Conservation (phyloP, 176 grass and related monocot genomes). For the Avena sativa region DNA sequence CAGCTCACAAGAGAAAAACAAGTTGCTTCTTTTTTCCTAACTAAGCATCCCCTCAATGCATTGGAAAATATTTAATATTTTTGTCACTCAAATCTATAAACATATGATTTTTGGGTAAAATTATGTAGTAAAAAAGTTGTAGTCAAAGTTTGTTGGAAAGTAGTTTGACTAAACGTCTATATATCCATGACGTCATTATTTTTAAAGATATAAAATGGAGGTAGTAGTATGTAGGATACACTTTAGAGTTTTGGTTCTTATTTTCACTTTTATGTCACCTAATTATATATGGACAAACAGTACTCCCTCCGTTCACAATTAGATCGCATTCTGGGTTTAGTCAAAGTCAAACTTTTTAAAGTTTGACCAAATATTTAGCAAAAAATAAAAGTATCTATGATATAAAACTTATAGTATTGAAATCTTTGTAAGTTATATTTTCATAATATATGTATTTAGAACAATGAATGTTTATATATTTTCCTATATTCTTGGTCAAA, state of each 20-base stretch:
- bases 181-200: not conserved
- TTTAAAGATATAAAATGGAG: not conserved
- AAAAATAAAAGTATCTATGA: too few species aligned
- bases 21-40: not conserved
- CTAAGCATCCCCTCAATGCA: not conserved
- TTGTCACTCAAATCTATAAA: not conserved
- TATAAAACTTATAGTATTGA: too few species aligned
- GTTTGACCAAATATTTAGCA: too few species aligned
- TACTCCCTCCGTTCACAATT: too few species aligned
- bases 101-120: not conserved
- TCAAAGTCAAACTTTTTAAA: too few species aligned
- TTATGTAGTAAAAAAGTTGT: too few species aligned
- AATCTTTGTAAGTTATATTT: too few species aligned
- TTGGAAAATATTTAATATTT: not conserved
- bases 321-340: too few species aligned
- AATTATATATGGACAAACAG: too few species aligned
- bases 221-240: not conserved
- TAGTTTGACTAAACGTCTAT: not conserved
- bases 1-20: not conserved
- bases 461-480: too few species aligned
- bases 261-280: not conserved
- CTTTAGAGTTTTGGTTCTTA: not conserved
- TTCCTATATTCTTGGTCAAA: too few species aligned
- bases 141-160: not conserved
- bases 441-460: too few species aligned